Conservation (phyloP, 2,329 filamentous ascomycete genomes). For the Colletotrichum coccodes region DNA sequence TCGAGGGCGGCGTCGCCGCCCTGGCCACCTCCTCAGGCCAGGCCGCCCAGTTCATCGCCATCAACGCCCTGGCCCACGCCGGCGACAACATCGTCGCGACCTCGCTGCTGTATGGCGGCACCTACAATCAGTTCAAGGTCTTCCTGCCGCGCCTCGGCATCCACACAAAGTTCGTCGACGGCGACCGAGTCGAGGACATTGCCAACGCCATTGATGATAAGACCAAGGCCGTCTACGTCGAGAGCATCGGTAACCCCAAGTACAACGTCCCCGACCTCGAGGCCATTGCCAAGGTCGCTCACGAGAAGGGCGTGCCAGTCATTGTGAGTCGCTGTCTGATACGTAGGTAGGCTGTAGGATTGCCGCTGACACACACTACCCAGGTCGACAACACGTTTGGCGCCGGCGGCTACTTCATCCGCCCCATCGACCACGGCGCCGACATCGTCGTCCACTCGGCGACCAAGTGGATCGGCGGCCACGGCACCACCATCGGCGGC, state of each 20-base stretch:
- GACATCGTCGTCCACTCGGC: constrained; percentile 96
- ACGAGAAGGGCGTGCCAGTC: constrained; percentile 72
- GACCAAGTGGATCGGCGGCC: constrained; percentile 97
- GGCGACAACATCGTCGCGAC: constrained; percentile 96
- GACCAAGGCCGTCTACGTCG: constrained; percentile 92
- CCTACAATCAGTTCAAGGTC: constrained; percentile 98
- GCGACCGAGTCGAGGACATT: constrained; percentile 83
- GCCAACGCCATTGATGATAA: constrained; percentile 87
- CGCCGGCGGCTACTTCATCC: constrained; percentile 87
- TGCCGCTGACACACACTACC: not conserved
- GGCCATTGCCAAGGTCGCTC: constrained; percentile 84
- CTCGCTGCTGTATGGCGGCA: constrained; percentile 91
- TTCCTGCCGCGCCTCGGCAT: constrained; percentile 88
- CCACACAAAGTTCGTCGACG: constrained; percentile 85
- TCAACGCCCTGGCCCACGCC: constrained; percentile 82
- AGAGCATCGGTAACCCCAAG: constrained; percentile 92
- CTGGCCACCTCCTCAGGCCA: constrained; percentile 89
- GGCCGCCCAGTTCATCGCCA: constrained; percentile 90
- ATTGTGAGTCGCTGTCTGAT: constrained; percentile 56
- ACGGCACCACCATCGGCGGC: constrained; percentile 91
- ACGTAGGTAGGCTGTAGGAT: no score
- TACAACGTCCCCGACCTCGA: constrained; percentile 95
- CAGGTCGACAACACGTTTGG: constrained; percentile 96
- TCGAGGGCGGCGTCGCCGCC: constrained; percentile 91
- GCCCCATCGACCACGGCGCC: constrained; percentile 89